Evolutionary conservation across 2,329 filamentous ascomycete species (phyloP).

Genomic region (Tolypocladium capitatum): DNA sequence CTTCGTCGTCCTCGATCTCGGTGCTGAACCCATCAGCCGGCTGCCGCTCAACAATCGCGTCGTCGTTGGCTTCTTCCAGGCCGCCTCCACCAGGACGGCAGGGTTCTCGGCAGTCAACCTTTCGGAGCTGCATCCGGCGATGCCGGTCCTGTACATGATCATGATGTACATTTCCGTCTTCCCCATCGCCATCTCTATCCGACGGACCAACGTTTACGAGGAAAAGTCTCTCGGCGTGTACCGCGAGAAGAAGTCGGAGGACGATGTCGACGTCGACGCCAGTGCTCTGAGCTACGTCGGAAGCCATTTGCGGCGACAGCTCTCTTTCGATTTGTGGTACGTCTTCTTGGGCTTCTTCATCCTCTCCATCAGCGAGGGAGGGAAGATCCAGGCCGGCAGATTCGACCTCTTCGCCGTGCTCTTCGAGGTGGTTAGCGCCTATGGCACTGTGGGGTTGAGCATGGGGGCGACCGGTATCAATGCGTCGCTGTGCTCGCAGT

Average conservation of each 20-base stretch:
- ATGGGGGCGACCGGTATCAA: constrained; percentile 68
- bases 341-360: constrained; percentile 90
- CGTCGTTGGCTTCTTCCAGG: constrained; percentile 81
- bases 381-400: constrained; percentile 45
- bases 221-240: constrained; percentile 75
- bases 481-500: constrained; percentile 71
- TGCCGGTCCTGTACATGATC: constrained; percentile 87
- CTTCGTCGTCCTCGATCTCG: constrained; percentile 82
- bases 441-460: constrained; percentile 86
- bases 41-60: constrained; percentile 64
- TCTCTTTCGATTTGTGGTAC: constrained; percentile 97
- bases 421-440: constrained; percentile 82
- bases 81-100: constrained; percentile 76
- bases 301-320: constrained; percentile 78
- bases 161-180: constrained; percentile 99
- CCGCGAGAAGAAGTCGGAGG: constrained; percentile 32
- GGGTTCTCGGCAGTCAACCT: constrained; percentile 78
- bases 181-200: constrained; percentile 89
- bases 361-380: constrained; percentile 77
- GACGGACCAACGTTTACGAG: constrained; percentile 91
- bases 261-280: constrained; percentile 32
- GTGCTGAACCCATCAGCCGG: constrained; percentile 52
- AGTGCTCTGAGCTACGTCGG: constrained; percentile 71
- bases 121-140: constrained; percentile 67
- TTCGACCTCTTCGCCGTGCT: constrained; percentile 59